Evolutionary conservation across 306 rosid species (phyloP), one percentile per base, ranked within the genome.

Genomic region (Cucumis sativus): DNA sequence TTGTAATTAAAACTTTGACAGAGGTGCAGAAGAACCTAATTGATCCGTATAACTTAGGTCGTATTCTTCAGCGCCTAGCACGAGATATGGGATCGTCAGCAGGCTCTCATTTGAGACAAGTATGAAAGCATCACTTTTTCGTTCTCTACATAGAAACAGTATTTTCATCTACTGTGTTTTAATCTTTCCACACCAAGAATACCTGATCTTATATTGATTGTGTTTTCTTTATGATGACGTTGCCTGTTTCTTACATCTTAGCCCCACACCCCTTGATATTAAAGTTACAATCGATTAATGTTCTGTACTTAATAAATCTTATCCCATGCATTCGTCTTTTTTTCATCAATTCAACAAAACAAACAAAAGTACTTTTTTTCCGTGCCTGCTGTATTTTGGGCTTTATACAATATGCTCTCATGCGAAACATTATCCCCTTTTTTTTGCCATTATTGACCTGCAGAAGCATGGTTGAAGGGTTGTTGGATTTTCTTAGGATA

Each of bases 31-130:
- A 88, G 88, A 92, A 91, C 88, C 84, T 95, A 76, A 74, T 89
- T 75, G 99, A 96, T 78, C 99, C 99, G 60, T 68, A 25, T 78
- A 80, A 84, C 79, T 80, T 92, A 81, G 99, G 91, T 72, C 98
- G 93, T 68, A 88, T 96, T 72, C 97, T 96, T 86, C 99, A 92
- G 83, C 92, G 98, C 74, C 85, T 96, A 82, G 92, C 94, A 79
- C 92, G 93, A 75, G 98, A 96, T 77, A 88, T 96, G 97, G 98
- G 99, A 72, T 86, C 93, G 59, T 91, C 97, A 25, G 87, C 93
- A 37, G 88, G 89, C 77, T 88, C 98, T 80, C 88, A 89, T 82
- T 79, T 86, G 80, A 88, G 92, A 96, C 98, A 92, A 73, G 99
- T 92, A 88, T n/a, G 93, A n/a, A 28, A 33, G 75, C 75, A 69